These are phyloP conservation scores for Hymenoscyphus albidus DNA, from an alignment of 2,329 filamentous ascomycete genomes.

Conservation along the genomic window DNA sequence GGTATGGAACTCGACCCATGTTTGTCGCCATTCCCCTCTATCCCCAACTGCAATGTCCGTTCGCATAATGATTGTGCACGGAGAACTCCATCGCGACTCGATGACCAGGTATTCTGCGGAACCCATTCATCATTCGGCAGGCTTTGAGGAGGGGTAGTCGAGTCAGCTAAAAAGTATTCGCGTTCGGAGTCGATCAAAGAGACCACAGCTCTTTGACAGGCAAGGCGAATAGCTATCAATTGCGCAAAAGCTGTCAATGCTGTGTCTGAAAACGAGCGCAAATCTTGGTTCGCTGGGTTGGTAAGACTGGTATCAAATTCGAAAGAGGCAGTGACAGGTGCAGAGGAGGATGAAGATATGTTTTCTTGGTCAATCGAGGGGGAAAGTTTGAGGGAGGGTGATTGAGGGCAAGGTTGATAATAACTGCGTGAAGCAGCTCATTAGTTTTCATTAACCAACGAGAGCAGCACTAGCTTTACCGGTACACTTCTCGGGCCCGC, in stretches of 20 bases:
- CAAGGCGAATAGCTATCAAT: slow-evolving; percentile 45
- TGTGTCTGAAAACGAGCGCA: slow-evolving; percentile 38
- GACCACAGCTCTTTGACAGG: slow-evolving; percentile 44
- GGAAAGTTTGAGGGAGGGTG: slow-evolving; percentile 5
- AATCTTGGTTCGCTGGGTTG: neutral
- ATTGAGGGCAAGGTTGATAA: slow-evolving; percentile 20
- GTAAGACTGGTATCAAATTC: neutral
- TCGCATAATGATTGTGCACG: slow-evolving; percentile 27
- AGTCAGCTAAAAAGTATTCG: slow-evolving; percentile 37
- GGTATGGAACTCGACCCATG: slow-evolving; percentile 18
- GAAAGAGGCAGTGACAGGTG: neutral
- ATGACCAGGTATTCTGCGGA: slow-evolving; percentile 21
- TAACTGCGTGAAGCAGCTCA: slow-evolving; percentile 15
- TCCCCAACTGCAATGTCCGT: slow-evolving; percentile 23
- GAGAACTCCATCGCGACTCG: slow-evolving; percentile 22
- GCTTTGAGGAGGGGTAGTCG: slow-evolving; percentile 41
- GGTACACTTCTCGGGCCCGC: slow-evolving; percentile 19
- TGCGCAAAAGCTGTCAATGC: slow-evolving; percentile 45
- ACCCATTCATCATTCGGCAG: slow-evolving; percentile 22
- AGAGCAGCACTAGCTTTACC: slow-evolving; percentile 3
- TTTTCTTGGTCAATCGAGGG: neutral
- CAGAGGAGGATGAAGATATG: neutral
- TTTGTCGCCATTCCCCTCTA: slow-evolving; percentile 13
- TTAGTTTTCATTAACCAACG: neutral
- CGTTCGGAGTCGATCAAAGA: slow-evolving; percentile 33